A percentile compares a stretch with the other conserved stretches of the same genome.
Conservation (phyloP, 306 rosid genomes). For the Sesbania bispinosa region DNA sequence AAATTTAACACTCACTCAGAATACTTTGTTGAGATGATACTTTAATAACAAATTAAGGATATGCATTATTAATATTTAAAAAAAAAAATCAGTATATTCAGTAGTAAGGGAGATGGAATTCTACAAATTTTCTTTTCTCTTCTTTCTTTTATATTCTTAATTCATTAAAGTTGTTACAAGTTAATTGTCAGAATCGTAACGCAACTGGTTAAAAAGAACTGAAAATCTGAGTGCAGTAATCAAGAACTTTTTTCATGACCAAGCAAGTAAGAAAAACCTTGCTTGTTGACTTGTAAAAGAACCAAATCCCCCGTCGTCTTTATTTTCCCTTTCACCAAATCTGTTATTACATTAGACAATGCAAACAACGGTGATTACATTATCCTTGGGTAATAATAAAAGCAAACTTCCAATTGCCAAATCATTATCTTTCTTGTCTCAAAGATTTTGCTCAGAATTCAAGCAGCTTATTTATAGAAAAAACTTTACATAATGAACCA, state of each 20-base stretch:
- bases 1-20: too few species aligned
- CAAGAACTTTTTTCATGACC: background rate
- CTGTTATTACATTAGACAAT: background rate
- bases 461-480: background rate
- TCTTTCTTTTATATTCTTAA: too few species aligned
- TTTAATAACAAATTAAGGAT: too few species aligned
- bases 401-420: background rate
- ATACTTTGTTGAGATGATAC: too few species aligned
- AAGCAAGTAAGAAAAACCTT: background rate
- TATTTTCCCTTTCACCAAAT: background rate
- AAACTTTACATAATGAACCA: background rate
- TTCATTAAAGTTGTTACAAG: too few species aligned
- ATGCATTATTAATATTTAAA: too few species aligned
- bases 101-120: too few species aligned
- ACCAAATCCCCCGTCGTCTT: background rate
- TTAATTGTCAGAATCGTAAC: too few species aligned
- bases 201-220: too few species aligned
- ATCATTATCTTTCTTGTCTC: background rate
- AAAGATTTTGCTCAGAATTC: background rate
- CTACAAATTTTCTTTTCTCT: too few species aligned
- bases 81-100: too few species aligned
- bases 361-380: background rate
- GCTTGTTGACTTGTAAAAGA: background rate
- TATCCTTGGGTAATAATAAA: background rate
- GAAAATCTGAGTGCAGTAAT: background rate